Base-by-base conservation (phyloP, 345 rosid genomes). In the Brassica carinata region DNA sequence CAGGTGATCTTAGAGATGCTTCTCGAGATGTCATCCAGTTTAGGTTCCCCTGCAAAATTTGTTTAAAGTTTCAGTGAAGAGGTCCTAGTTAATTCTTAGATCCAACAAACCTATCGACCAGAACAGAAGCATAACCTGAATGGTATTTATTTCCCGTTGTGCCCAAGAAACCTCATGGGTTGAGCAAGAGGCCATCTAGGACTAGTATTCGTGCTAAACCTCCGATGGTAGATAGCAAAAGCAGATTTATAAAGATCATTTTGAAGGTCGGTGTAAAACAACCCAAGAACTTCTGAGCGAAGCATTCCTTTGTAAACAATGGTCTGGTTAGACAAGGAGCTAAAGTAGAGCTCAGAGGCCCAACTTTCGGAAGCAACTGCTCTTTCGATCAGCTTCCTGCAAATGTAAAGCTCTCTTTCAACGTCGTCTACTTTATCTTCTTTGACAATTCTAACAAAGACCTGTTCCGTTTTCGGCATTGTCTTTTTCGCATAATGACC, bases 21-120 rank as follows among this genome's bases (percentile, higher is more conserved):
- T 96, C 98, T 81, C 99, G 89, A 76, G 99, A 96, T 84, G 90
- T 96, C 99, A 96, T 96, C 99, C 99, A 96, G 85, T 96, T 96
- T 88, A 96, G 85, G 86, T 96, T 96, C 53, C 99, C 99, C 99
- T 96, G 85, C 74, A 87, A 72, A 76, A 14, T 53, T 34, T 67
- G 38, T 59, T 77, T 9, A 14, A 23, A 23, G 75, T 67, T 67
- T 82, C 81, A 82, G 81, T 62, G 7, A 63, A 15, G 72, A 51
- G 59, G 66, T 45, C 36, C 9, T 48, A 48, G 36, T 27, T 67
- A 34, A 82, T 29, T 65, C 75, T 45, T 67, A 62, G 43, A 59
- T 61, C 15, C 19, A 72, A 61, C 64, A 77, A 72, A 67, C 30
- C 27, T 45, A 77, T 67, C 27, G 34, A 77, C 61, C 62, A 67